Evolutionary conservation across 169 alveolate genomes (phyloP), one percentile per base, ranked within the genome.

Genomic region (Cryptosporidium sp.): DNA sequence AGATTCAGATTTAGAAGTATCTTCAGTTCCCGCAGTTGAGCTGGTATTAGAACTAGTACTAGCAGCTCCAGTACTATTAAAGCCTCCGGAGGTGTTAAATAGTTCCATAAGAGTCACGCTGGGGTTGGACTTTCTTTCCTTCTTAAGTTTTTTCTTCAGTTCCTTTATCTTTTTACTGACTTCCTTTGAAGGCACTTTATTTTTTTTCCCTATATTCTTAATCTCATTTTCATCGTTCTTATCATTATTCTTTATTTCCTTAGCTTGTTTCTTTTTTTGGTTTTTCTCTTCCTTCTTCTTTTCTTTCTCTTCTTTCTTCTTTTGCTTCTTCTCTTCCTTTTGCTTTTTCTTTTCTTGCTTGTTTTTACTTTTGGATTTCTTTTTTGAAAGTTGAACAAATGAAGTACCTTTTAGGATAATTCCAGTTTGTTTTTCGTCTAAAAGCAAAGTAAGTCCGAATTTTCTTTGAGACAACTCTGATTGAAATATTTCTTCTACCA

Each of bases 261-360:
- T 70, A 21, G 31, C 1, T 71, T 33, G 69, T 18, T 37, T 12
- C 50, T 84, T 85, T 39, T 58, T 55, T 29, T 4, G 29, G 26
- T 50, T 51, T 45, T 85, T 61, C 21, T 67, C 39, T 12, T 10
- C 62, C 45, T 45, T 45, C 61, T 48, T 69, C 39, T 35, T n/a
- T 52, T 71, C 55, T 41, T 62, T 59, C 41, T 43, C 55, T 43
- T 61, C 37, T 65, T 80, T 62, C 39, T 65, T 84, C 59, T 69
- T 58, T 69, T 58, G 68, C 70, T 70, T 55, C 71, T 85, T 62
- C 48, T 14, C 50, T 41, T 51, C n/a, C n/a, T 68, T 85, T 23
- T 18, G 3, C 62, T 48, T 29, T 37, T 51, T 70, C 18, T 74
- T 85, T 23, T 41, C 10, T 41, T 70, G 23, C 16, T 43, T 69